Percentiles rank a stretch among this genome's conserved stretches.
Conservation (phyloP, 176 grass and related monocot species). For the Aegilops umbellulata region DNA sequence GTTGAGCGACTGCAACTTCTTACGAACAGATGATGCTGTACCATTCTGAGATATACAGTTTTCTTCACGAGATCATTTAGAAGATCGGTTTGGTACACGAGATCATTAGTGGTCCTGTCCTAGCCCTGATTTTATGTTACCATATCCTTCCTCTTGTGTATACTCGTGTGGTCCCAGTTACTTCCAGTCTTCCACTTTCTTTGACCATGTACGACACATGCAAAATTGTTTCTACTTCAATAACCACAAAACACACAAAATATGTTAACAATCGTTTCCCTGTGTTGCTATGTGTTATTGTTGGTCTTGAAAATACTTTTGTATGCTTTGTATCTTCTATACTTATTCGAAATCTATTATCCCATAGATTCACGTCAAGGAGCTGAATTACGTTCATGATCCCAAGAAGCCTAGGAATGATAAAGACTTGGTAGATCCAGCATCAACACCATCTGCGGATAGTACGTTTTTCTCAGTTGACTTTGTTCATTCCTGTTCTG, state of each 20-base stretch:
- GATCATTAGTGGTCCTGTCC: neutral
- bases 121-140: neutral
- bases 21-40: neutral
- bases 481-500: neutral
- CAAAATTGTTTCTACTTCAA: neutral
- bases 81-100: neutral
- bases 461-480: slow-evolving; percentile 21
- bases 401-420: slow-evolving; percentile 1
- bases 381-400: slow-evolving; percentile 58
- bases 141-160: neutral
- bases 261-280: neutral
- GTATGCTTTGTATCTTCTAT: neutral
- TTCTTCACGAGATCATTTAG: neutral
- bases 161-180: no score
- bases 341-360: neutral
- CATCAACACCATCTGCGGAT: neutral
- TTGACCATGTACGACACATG: neutral
- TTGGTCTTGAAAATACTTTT: neutral
- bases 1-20: neutral
- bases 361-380: slow-evolving; percentile 36
- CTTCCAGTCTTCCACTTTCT: neutral
- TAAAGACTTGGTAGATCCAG: neutral
- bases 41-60: neutral
- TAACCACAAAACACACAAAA: neutral
- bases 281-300: neutral